Percentiles rank a stretch among this genome's conserved stretches.
Evolutionary conservation across 2,329 filamentous ascomycete species (phyloP).

Genomic region (Plenodomus lindquistii): DNA sequence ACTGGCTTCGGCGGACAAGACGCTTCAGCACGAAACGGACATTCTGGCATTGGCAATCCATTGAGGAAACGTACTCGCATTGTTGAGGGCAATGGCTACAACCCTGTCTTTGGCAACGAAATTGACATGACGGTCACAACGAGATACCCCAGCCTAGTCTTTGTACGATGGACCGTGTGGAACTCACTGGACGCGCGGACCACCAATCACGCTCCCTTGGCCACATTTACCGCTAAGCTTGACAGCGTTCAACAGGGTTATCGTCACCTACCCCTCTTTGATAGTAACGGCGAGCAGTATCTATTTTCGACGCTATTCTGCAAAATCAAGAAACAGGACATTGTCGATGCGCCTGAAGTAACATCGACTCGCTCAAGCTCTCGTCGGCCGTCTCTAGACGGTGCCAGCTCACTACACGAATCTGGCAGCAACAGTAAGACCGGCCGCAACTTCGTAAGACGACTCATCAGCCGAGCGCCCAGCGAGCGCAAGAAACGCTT

Average conservation of each 20-base stretch:
- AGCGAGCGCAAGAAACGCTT: constrained; percentile 48
- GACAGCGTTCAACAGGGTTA: constrained; percentile 88
- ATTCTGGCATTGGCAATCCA: constrained; percentile 70
- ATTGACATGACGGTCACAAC: constrained; percentile 84
- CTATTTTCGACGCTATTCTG: constrained; percentile 95
- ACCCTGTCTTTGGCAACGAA: constrained; percentile 80
- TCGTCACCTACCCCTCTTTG: constrained; percentile 86
- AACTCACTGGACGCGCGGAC: constrained; percentile 78
- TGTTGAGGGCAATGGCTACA: constrained; percentile 87
- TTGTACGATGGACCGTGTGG: constrained; percentile 90
- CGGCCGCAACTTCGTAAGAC: constrained; percentile 44
- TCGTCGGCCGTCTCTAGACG: constrained; percentile 32
- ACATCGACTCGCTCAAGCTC: constrained; percentile 23
- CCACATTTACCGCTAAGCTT: constrained; percentile 91
- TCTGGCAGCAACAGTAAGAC: constrained; percentile 34
- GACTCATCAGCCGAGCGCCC: constrained; percentile 49
- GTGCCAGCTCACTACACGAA: constrained; percentile 34
- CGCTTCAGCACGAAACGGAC: constrained; percentile 65
- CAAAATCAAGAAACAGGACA: constrained; percentile 70
- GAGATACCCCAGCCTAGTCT: constrained; percentile 92
- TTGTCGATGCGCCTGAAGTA: constrained; percentile 46
- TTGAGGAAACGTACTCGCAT: constrained; percentile 80
- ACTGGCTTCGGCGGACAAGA: constrained; percentile 68
- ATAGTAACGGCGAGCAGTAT: constrained; percentile 87
- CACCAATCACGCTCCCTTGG: constrained; percentile 68